Evolutionary conservation across 352 stramenopile species (phyloP).

Genomic region (Aphanomyces astaci): DNA sequence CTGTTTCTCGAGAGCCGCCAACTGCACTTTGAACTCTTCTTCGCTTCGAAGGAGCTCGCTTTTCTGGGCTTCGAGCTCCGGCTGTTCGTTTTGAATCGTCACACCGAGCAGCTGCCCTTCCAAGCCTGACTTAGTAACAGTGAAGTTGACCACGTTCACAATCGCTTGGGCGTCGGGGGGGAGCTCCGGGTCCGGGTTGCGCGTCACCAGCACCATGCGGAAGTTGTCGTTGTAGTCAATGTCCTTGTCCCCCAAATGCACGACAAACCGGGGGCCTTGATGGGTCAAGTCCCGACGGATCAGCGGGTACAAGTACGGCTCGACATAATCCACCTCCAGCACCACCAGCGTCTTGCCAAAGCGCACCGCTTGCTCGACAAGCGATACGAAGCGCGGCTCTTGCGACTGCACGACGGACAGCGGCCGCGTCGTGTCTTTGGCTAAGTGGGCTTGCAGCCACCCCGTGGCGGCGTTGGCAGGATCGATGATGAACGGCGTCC

Average conservation of each 20-base stretch:
- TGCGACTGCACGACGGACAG: conserved; percentile 83
- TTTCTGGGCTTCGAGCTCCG: conserved; percentile 91
- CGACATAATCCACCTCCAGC: conserved; percentile 86
- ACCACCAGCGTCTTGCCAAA: conserved; percentile 95
- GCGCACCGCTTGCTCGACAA: conserved; percentile 90
- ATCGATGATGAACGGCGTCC: conserved; percentile 93
- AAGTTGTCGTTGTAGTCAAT: conserved; percentile 96
- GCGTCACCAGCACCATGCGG: conserved; percentile 85
- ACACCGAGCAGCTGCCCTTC: conserved; percentile 90
- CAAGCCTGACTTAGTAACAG: conserved; percentile 88
- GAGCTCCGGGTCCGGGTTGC: conserved; percentile 83
- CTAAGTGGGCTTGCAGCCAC: conserved; percentile 88
- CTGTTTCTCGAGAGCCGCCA: conserved; percentile 89
- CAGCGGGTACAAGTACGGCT: conserved; percentile 91
- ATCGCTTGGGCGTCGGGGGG: conserved; percentile 84
- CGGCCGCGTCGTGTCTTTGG: conserved; percentile 71
- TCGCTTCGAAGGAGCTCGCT: conserved; percentile 86
- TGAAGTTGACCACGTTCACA: conserved; percentile 93
- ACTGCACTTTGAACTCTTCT: conserved; percentile 92
- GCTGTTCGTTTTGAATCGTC: conserved; percentile 92
- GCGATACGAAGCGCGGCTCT: conserved; percentile 83
- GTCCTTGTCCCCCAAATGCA: conserved; percentile 86
- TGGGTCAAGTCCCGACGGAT: conserved; percentile 85
- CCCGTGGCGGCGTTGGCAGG: conserved; percentile 77
- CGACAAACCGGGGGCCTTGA: conserved; percentile 86